phyloP scores from a whole-genome alignment of 805 yeast species.

The Vanderwaltozyma polyspora region DNA sequence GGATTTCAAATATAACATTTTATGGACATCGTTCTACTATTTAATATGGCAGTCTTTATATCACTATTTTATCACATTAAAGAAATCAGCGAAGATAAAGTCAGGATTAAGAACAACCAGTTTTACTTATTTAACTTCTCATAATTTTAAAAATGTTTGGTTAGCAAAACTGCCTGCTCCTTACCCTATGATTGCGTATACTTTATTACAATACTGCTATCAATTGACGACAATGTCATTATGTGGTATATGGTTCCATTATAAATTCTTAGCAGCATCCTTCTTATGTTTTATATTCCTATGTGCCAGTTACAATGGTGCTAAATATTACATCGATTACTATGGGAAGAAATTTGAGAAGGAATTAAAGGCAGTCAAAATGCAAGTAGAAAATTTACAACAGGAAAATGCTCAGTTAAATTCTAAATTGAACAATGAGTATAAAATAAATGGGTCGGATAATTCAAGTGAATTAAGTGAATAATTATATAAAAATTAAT shows the following conservation, averaged over 20 bases:
- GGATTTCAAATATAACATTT: constrained; percentile 43
- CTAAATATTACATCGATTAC: constrained; percentile 83
- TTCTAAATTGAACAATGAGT: neutral
- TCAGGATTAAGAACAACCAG: constrained; percentile 74
- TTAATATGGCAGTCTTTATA: constrained; percentile 83
- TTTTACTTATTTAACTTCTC: constrained; percentile 70
- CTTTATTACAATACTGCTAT: constrained; percentile 75
- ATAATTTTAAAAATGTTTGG: constrained; percentile 53
- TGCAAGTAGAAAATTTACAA: constrained; percentile 60
- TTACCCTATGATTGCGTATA: constrained; percentile 79
- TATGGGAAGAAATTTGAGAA: constrained; percentile 85
- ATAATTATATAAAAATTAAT: no score
- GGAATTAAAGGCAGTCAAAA: constrained; percentile 62
- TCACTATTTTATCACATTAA: constrained; percentile 84
- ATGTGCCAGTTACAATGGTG: constrained; percentile 84
- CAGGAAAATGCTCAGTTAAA: constrained; percentile 12
- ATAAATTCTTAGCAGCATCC: constrained; percentile 51
- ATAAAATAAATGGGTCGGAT: neutral
- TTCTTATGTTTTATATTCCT: constrained; percentile 67
- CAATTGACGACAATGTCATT: constrained; percentile 79
- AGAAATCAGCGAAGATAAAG: constrained; percentile 65
- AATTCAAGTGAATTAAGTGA: neutral
- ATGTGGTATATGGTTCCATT: constrained; percentile 79
- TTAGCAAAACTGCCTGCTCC: constrained; percentile 84
- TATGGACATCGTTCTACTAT: constrained; percentile 73